These are phyloP conservation scores for Afroboletus lepidellus DNA, from an alignment of 1,284 basidiomycete species.

Conservation along the genomic window DNA sequence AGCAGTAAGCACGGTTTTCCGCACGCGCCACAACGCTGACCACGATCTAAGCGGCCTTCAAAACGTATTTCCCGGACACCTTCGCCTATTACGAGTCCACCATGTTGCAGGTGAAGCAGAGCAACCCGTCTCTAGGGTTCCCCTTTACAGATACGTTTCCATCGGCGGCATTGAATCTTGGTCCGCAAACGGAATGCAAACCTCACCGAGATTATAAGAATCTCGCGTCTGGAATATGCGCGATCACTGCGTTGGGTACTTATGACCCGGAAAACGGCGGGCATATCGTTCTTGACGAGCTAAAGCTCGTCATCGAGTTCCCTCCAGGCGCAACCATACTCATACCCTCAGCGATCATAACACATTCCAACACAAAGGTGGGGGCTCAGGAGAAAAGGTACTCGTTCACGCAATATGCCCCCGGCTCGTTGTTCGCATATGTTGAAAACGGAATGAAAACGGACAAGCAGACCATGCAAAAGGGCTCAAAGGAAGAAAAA, in stretches of 20 bases:
- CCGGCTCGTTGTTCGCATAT: background rate
- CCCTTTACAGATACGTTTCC: background rate
- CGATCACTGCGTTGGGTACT: slow-evolving; percentile 1
- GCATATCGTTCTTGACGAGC: background rate
- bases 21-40: no score
- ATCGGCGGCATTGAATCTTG: slow-evolving; percentile 5
- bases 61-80: no score
- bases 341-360: background rate
- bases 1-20: background rate
- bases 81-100: background rate
- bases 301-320: background rate
- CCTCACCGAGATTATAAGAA: background rate
- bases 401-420: background rate
- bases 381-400: background rate
- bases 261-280: background rate
- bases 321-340: background rate
- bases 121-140: accelerated
- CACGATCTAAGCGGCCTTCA: no score
- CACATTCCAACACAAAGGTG: background rate
- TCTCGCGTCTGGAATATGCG: slow-evolving; percentile 11
- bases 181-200: background rate
- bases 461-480: no score
- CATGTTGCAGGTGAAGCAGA: background rate
- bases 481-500: no score
- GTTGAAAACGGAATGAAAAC: background rate